These are phyloP conservation scores for Trichoderma endophyticum DNA, from an alignment of 2,329 filamentous ascomycete genomes.

Conservation along the genomic window DNA sequence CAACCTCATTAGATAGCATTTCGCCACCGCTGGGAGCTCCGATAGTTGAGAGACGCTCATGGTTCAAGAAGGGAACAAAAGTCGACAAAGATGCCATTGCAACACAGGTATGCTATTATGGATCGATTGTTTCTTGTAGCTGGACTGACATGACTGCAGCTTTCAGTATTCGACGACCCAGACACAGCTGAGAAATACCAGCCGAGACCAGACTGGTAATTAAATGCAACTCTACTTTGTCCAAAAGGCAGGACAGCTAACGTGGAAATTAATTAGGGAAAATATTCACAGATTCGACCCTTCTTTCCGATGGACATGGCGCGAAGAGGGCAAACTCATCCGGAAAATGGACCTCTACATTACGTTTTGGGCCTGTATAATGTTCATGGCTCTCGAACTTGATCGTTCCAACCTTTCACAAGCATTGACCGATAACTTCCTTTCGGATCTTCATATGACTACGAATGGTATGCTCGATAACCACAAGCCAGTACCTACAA, in stretches of 20 bases:
- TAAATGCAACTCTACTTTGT: neutral
- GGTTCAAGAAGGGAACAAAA: conserved; percentile 29
- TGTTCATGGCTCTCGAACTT: conserved; percentile 51
- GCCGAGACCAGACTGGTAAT: conserved; percentile 28
- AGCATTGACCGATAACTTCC: conserved; percentile 47
- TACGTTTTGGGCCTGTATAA: conserved; percentile 42
- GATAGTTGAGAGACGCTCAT: conserved; percentile 31
- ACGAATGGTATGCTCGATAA: conserved; percentile 27
- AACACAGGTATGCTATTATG: conserved; percentile 26
- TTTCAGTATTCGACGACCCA: conserved; percentile 39
- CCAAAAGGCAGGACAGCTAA: neutral
- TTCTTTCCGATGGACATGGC: conserved; percentile 50
- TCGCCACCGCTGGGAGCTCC: conserved; percentile 31
- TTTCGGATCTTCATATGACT: conserved; percentile 40
- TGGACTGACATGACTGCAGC: conserved; percentile 9
- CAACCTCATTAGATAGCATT: conserved; percentile 17
- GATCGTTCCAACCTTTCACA: conserved; percentile 47
- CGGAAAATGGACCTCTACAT: conserved; percentile 41
- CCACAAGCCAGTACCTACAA: too few relatives aligned
- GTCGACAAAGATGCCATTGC: conserved; percentile 36
- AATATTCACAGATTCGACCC: conserved; percentile 59
- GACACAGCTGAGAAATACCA: conserved; percentile 35
- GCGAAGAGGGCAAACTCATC: conserved; percentile 54
- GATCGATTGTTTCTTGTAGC: neutral
- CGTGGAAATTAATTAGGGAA: conserved; percentile 37